Conservation (phyloP, 371 early-diverging fungal species). For the Rhizopus microsporus region DNA sequence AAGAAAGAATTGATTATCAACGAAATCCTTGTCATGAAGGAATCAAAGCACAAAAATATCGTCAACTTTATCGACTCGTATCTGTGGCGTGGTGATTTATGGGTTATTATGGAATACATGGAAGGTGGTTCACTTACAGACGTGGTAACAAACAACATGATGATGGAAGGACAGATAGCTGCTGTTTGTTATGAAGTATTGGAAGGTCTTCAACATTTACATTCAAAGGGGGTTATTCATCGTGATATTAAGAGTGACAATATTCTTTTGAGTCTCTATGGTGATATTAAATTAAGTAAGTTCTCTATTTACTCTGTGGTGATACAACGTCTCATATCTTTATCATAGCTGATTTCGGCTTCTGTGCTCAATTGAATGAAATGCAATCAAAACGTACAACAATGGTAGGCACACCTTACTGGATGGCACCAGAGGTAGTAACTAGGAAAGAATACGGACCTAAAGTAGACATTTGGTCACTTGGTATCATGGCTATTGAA, state of each 20-base stretch:
- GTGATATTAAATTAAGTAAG: conserved; percentile 90
- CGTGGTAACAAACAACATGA: conserved; percentile 87
- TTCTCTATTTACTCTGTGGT: neutral
- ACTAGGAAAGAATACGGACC: conserved; percentile 91
- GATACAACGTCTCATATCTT: conserved; percentile 3
- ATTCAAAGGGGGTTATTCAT: conserved; percentile 93
- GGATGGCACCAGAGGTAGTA: conserved; percentile 97
- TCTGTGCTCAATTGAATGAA: conserved; percentile 90
- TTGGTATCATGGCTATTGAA: conserved; percentile 96
- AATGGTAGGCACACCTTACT: conserved; percentile 93
- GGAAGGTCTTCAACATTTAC: conserved; percentile 89
- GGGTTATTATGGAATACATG: conserved; percentile 98
- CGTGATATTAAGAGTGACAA: conserved; percentile 99
- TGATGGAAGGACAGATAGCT: conserved; percentile 96
- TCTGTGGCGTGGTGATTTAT: conserved; percentile 84
- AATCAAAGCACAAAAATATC: conserved; percentile 89
- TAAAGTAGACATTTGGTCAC: conserved; percentile 96
- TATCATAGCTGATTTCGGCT: conserved; percentile 86
- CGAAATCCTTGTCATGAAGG: conserved; percentile 95
- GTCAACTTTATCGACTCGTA: conserved; percentile 96
- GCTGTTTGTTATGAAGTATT: conserved; percentile 89
- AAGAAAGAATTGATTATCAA: conserved; percentile 96
- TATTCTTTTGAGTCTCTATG: conserved; percentile 82
- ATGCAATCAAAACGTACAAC: conserved; percentile 81
- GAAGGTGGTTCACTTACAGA: conserved; percentile 94